A percentile compares a stretch with the other conserved stretches of the same genome.
Evolutionary conservation across 306 rosid species (phyloP).

Genomic region (Corylus avellana): DNA sequence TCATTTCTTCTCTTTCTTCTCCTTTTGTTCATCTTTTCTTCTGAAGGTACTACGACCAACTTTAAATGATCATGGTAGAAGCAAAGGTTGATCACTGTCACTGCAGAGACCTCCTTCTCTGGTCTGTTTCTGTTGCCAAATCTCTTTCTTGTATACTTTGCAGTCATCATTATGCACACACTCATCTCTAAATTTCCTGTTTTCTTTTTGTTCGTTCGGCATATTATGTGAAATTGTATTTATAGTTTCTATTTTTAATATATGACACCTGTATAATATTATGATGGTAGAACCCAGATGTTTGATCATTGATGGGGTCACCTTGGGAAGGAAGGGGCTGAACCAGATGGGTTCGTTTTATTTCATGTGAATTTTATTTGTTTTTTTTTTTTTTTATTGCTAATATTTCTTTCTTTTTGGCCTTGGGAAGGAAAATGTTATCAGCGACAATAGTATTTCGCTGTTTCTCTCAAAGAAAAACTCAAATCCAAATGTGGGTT

Average conservation of each 20-base stretch:
- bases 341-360: not conserved
- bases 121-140: slow-evolving; percentile 20
- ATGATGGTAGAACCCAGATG: slow-evolving; percentile 29
- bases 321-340: slow-evolving; percentile 41
- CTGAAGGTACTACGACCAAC: slow-evolving; percentile 27
- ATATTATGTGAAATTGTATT: not conserved
- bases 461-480: not conserved
- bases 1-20: not conserved
- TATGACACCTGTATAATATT: slow-evolving; percentile 1
- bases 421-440: slow-evolving; percentile 18
- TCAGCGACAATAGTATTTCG: slow-evolving; percentile 16
- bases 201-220: slow-evolving; percentile 1
- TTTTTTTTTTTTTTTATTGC: not conserved
- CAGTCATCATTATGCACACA: slow-evolving; percentile 25
- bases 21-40: slow-evolving; percentile 11
- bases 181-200: slow-evolving; percentile 8
- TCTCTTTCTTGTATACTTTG: slow-evolving; percentile 26
- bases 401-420: not conserved
- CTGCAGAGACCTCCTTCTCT: slow-evolving; percentile 7
- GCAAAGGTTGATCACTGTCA: slow-evolving; percentile 30
- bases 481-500: slow-evolving; percentile 18
- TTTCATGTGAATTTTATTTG: not conserved
- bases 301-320: slow-evolving; percentile 26
- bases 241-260: not conserved
- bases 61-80: slow-evolving; percentile 28